Evolutionary conservation across 2,329 filamentous ascomycete species (phyloP).

Genomic region (Aspergillus sp.): DNA sequence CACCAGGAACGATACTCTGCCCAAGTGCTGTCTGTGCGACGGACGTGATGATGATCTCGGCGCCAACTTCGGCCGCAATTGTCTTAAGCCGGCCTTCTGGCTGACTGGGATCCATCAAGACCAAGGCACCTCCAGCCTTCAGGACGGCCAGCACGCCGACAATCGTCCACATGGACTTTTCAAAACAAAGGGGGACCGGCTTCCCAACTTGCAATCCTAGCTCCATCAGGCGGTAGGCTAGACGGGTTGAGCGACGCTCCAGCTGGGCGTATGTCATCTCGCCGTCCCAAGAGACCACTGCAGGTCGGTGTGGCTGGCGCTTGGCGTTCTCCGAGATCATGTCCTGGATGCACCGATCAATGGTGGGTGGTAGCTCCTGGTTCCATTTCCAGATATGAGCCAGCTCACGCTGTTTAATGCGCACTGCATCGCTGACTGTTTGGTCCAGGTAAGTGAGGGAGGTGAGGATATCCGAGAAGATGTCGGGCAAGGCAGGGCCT

Average conservation of each 20-base stretch:
- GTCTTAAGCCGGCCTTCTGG: conserved; percentile 12
- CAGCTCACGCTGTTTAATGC: background rate
- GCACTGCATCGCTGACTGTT: background rate
- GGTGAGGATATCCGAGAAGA: background rate
- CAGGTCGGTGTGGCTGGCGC: conserved; percentile 1
- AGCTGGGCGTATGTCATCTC: conserved; percentile 23
- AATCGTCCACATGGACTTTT: conserved; percentile 28
- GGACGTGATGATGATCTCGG: background rate
- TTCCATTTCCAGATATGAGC: conserved; percentile 6
- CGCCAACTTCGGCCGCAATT: background rate
- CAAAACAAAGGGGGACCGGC: conserved; percentile 25
- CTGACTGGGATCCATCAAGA: conserved; percentile 28
- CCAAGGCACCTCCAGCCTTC: conserved; percentile 27
- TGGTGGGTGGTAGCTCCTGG: background rate
- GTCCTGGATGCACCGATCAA: conserved; percentile 3
- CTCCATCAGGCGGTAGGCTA: conserved; percentile 17
- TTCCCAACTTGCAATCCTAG: conserved; percentile 26
- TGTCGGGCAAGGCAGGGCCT: background rate
- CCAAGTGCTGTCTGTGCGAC: background rate
- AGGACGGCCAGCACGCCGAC: conserved; percentile 29
- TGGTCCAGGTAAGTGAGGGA: background rate
- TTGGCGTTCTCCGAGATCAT: conserved; percentile 1
- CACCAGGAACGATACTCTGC: background rate
- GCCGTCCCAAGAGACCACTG: conserved; percentile 24
- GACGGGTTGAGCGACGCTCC: conserved; percentile 11